These are phyloP conservation scores for Hyaloscypha bicolor DNA, from an alignment of 495 filamentous ascomycete genomes.

Conservation along the genomic window DNA sequence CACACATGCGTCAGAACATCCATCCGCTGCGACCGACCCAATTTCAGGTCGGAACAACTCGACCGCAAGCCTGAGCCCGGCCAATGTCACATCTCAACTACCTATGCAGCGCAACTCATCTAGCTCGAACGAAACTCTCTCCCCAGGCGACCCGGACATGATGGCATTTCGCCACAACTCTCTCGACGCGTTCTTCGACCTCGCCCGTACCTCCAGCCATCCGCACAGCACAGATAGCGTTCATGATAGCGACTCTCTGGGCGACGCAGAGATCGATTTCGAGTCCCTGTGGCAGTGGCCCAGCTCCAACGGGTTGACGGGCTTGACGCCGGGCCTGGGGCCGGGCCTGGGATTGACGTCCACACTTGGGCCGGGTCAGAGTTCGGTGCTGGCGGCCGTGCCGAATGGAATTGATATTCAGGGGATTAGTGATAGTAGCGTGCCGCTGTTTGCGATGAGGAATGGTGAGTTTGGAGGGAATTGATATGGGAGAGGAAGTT, in stretches of 20 bases:
- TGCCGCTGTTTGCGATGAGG: constrained; percentile 20
- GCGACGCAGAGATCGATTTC: constrained; percentile 53
- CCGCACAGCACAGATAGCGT: constrained; percentile 22
- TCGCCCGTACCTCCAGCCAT: constrained; percentile 51
- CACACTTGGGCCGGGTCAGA: neutral
- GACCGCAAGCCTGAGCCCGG: neutral
- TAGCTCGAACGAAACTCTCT: constrained; percentile 23
- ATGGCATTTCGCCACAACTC: constrained; percentile 34
- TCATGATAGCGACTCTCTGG: constrained; percentile 45
- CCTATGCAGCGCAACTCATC: constrained; percentile 38
- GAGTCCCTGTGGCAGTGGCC: constrained; percentile 58
- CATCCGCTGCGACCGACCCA: neutral
- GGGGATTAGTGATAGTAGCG: constrained; percentile 17
- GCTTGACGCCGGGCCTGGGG: constrained; percentile 5
- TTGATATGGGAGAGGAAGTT: neutral
- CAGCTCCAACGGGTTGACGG: neutral
- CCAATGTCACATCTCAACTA: constrained; percentile 34
- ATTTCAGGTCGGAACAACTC: neutral
- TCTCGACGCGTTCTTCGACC: constrained; percentile 45
- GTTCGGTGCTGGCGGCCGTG: neutral
- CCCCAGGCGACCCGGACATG: neutral
- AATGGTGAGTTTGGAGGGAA: constrained; percentile 12
- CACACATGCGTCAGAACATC: neutral
- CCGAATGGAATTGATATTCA: constrained; percentile 7
- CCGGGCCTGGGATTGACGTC: neutral